Conservation (phyloP, 2,329 filamentous ascomycete genomes). For the Apiospora hydei region DNA sequence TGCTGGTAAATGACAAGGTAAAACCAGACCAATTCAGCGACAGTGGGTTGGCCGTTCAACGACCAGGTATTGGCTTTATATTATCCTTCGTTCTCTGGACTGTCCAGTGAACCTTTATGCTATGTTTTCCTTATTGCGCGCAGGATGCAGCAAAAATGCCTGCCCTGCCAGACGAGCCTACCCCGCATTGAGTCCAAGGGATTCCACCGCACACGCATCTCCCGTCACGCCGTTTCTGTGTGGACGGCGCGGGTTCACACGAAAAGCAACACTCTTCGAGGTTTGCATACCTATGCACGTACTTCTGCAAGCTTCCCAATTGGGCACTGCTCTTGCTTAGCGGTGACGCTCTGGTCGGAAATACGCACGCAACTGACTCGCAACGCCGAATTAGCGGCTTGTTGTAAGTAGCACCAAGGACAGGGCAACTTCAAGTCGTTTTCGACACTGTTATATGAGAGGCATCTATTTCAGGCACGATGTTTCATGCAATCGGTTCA, state of each 20-base stretch:
- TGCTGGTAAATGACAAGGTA: neutral
- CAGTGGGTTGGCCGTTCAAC: neutral
- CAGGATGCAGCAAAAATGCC: neutral
- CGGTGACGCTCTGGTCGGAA: too few species aligned
- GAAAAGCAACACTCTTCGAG: neutral
- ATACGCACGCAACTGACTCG: neutral
- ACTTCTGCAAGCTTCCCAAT: neutral
- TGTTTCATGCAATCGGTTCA: too few species aligned
- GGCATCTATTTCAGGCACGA: too few species aligned
- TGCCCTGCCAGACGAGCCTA: neutral
- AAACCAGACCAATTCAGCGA: neutral
- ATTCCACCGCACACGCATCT: neutral
- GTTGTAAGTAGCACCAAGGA: neutral
- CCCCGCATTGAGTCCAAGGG: neutral
- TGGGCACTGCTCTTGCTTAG: neutral
- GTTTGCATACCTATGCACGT: neutral
- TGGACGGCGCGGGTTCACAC: neutral
- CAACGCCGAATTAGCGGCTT: neutral
- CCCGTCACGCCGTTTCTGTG: neutral
- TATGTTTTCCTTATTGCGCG: neutral
- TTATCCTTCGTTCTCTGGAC: neutral
- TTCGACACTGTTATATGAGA: neutral
- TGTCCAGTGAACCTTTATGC: neutral
- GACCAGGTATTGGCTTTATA: neutral
- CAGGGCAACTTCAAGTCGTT: accelerated